Evolutionary conservation across 1,139 yeast species (phyloP), one percentile per base, ranked within the genome.

Genomic region (Suhomyces choctaworum): DNA sequence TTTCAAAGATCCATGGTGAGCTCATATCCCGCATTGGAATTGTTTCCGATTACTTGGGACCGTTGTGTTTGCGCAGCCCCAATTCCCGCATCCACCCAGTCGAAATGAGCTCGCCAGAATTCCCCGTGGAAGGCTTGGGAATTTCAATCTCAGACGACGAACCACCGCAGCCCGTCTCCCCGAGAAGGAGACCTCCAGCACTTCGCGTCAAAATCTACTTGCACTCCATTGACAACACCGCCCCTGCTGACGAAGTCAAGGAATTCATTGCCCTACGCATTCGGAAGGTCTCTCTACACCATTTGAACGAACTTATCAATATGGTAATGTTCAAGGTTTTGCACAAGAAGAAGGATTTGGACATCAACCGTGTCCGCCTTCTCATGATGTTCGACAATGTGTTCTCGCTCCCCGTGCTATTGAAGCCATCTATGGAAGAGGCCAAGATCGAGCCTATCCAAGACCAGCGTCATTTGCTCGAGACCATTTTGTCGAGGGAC

Each of bases 401-500:
- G 19, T 30, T 42, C 4, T 47, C 62, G 26, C 55, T 50, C 22
- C 62, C 66, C 2, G 51, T 63, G 16, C 46, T 52, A 11, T 43
- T 64, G 23, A 55, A 56, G 35, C 42, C 32, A 27, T 32, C 46
- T 6, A 29, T 34, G 9, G 35, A 32, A n/a, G 45, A 39, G 13
- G 27, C 36, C 20, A 9, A 5, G 8, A 11, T 7, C 7, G 29
- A 23, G 20, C 13, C 9, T 21, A 11, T 42, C 28, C 42, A 40
- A 22, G 38, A 43, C 28, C 38, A 40, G 20, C 62, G 49, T 9
- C 44, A 60, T 19, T 37, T 60, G 17, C 41, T 59, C 41, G 66
- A 62, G 36, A 62, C 60, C 37, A 46, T 62, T 11, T 47, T 51
- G 40, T 42, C 52, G 22, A 61, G 62, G 40, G 56, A 52, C 12